Base-by-base conservation (phyloP, 164 flowering plant species). In the Paratinospora sagittata region DNA sequence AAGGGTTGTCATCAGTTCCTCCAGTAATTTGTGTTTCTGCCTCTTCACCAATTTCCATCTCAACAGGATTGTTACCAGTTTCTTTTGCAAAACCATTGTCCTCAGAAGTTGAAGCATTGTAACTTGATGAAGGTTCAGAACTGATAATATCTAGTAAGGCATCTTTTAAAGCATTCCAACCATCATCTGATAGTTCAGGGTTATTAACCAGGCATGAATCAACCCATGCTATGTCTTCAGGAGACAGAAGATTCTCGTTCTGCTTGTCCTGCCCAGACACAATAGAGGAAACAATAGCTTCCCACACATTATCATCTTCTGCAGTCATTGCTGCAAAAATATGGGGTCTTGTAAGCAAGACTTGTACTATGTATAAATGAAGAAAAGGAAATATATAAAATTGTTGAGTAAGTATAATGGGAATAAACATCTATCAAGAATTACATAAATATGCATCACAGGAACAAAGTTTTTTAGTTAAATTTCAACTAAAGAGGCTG, bases 141-240 rank as follows among this genome's bases (percentile, higher is more conserved):
- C 30, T 72, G 17, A 84, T 66, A 55, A 86, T 74, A 27, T 86
- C 86, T 24, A 79, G 55, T 27, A 89, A 79, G 27, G 86, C 87
- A 74, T 84, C 88, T 78, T 78, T 85, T 63, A 91, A 6, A 60
- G 80, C 74, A 76, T 72, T 57, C 90, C 89, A 89, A 68, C 66
- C 69, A 70, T 21, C 37, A 6, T 80, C 82, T 3, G 70, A 71
- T 30, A 73, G 27, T 16, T 83, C 89, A 36, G 81, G 52, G 69
- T 82, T 86, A 69, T 75, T 75, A 41, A 78, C 72, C 67, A 90
- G 74, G 78, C 90, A 89, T 66, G 97, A 90, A 78, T 90, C 90
- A 13, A 79, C 86, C 97, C 93, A 90, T 43, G 87, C 86, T 68
- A 69, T 55, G 45, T 88, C 92, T 76, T 88, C 91, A 4, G 81